Evolutionary conservation across 2,329 filamentous ascomycete genomes (phyloP), one percentile per base, ranked within the genome.

Genomic region (Didymella sp.): DNA sequence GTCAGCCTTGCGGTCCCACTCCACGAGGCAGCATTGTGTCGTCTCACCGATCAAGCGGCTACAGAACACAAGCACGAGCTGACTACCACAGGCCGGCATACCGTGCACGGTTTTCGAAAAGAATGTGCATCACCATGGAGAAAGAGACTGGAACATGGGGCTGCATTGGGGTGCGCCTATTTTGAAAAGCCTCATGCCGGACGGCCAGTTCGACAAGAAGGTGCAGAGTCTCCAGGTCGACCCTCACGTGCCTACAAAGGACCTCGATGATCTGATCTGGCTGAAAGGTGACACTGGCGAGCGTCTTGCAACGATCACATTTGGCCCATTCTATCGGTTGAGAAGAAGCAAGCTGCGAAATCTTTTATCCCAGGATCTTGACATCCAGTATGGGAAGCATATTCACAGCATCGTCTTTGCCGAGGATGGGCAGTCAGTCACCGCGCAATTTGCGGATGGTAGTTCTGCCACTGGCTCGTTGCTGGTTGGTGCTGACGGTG

Each of bases 141-240:
- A 82, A 80, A 28, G 82, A 75, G 85, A 86, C 59, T 89, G 86
- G 87, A 87, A 85, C 3, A 75, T 89, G 54, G 88, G 85, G 0
- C 76, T 89, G 54, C 84, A 88, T 67, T 89, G 85, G 85, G 84
- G 83, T 4, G 77, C 87, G 7, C 77, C 81, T 0, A 78, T 78
- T 1, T 75, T 88, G 37, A 77, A 81, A 41, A 68, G 76, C 7
- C 76, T 87, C 21, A 74, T 88, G 25, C 82, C 85, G 0, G 71
- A 82, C 0, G 72, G 80, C 12, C 70, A 63, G 82, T 88, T 40
- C 82, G 51, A 66, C 53, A 85, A 67, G 75, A 79, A n/a, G 70
- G 76, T 56, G 79, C 85, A 64, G 80, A 82, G 11, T 71, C 75
- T 53, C 70, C 77, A 46, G 79, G 84, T 84, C 41, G 80, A 89